Percentiles rank a stretch among this genome's conserved stretches.
Evolutionary conservation across 768 basidiomycete genomes (phyloP).

Genomic region (Pluteus cervinus): DNA sequence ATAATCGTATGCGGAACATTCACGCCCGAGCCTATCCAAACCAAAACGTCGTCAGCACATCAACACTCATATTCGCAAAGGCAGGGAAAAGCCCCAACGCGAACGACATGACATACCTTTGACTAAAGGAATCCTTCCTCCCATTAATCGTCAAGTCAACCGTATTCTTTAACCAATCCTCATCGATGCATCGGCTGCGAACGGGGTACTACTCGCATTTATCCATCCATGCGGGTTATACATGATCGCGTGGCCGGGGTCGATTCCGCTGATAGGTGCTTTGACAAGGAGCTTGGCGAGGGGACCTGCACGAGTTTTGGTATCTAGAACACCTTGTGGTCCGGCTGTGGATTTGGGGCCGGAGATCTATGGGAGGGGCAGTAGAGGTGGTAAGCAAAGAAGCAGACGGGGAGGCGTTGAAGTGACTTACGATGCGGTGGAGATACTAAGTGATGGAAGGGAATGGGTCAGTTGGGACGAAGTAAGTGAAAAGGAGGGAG

Average conservation of each 20-base stretch:
- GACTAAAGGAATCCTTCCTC: constrained; percentile 42
- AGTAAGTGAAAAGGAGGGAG: no score
- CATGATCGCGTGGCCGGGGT: constrained; percentile 38
- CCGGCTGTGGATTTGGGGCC: constrained; percentile 45
- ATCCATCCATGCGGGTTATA: constrained; percentile 47
- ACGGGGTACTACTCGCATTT: constrained; percentile 39
- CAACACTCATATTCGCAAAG: not conserved
- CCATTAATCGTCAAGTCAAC: constrained; percentile 40
- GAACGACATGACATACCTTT: constrained; percentile 31
- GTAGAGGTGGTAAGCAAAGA: constrained; percentile 4
- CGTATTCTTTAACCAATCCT: constrained; percentile 47
- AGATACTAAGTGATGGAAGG: no score
- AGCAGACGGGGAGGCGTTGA: constrained; percentile 1
- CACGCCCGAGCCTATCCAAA: constrained; percentile 34
- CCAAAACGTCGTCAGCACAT: no score
- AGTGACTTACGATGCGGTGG: constrained; percentile 33
- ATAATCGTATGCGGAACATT: no score
- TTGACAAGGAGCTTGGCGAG: constrained; percentile 46
- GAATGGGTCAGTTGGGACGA: no score
- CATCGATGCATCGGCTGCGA: constrained; percentile 29
- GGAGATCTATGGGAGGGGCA: constrained; percentile 34
- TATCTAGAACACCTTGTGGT: constrained; percentile 51
- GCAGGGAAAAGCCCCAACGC: no score
- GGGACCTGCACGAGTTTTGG: constrained; percentile 38
- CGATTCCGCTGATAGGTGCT: constrained; percentile 33